Evolutionary conservation across 2,329 filamentous ascomycete species (phyloP).

Genomic region (Penicillium sp.): DNA sequence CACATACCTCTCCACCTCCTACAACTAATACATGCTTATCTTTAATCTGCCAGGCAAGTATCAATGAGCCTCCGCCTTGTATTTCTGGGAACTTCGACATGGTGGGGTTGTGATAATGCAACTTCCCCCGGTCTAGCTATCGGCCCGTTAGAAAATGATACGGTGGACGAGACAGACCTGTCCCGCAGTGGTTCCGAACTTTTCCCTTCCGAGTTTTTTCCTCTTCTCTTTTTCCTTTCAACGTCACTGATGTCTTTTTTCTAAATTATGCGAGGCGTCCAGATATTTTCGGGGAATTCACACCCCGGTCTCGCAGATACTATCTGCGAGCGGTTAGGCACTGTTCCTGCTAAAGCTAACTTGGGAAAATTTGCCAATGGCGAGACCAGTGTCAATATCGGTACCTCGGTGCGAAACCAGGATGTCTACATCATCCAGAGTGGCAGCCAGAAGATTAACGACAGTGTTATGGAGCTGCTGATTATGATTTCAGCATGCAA

Average conservation of each 20-base stretch:
- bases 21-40: slow-evolving; percentile 88
- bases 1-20: slow-evolving; percentile 81
- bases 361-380: slow-evolving; percentile 68
- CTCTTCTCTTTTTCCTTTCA: slow-evolving; percentile 11
- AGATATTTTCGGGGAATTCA: slow-evolving; percentile 66
- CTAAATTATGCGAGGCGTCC: slow-evolving; percentile 59
- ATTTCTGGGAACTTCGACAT: slow-evolving; percentile 71
- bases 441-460: slow-evolving; percentile 92
- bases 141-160: slow-evolving; percentile 16
- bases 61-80: slow-evolving; percentile 86
- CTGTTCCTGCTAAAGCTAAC: slow-evolving; percentile 58
- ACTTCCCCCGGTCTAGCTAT: slow-evolving; percentile 7
- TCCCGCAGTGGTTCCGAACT: slow-evolving; percentile 14
- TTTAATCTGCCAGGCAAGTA: slow-evolving; percentile 92
- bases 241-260: slow-evolving; percentile 19
- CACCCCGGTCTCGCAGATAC: slow-evolving; percentile 63
- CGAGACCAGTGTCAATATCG: slow-evolving; percentile 68
- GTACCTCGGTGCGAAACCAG: slow-evolving; percentile 80
- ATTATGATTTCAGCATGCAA: slow-evolving; percentile 99
- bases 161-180: slow-evolving; percentile 15
- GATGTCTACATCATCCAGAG: slow-evolving; percentile 99
- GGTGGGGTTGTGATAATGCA: slow-evolving; percentile 18
- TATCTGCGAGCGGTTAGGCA: slow-evolving; percentile 66
- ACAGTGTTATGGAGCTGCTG: slow-evolving; percentile 97
- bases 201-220: slow-evolving; percentile 20